Percentiles rank a stretch among this genome's conserved stretches.
Evolutionary conservation across 1,284 basidiomycete species (phyloP).

Genomic region (Irpex sp.): DNA sequence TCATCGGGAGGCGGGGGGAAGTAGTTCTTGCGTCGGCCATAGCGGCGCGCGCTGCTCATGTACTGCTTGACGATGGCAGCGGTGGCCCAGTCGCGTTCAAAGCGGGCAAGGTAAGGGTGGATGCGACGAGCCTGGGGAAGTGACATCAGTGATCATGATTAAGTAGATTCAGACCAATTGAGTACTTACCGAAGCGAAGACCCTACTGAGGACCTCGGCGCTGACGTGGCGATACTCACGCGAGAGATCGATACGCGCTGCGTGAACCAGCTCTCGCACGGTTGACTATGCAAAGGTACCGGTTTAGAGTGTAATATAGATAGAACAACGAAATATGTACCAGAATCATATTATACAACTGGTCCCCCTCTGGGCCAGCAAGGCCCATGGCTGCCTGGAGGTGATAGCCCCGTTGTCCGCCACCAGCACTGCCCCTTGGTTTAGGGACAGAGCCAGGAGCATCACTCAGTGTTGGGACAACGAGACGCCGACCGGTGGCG

Average conservation of each 20-base stretch:
- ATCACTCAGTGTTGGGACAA: too few species aligned
- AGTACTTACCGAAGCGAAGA: neutral
- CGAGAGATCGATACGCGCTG: too few species aligned
- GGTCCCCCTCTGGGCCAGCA: too few species aligned
- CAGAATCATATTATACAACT: neutral
- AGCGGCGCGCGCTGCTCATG: slow-evolving; percentile 1
- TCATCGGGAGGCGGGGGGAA: neutral
- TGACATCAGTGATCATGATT: neutral
- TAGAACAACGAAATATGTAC: too few species aligned
- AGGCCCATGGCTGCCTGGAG: slow-evolving; percentile 3
- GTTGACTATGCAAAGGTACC: too few species aligned
- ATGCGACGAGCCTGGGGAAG: neutral
- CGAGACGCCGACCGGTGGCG: too few species aligned
- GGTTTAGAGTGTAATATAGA: too few species aligned
- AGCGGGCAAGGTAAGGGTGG: neutral
- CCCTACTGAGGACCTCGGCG: too few species aligned
- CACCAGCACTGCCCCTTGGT: neutral
- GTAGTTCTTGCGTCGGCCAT: neutral
- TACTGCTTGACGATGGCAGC: neutral
- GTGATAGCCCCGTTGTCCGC: neutral
- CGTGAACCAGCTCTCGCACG: too few species aligned
- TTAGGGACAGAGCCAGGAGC: neutral
- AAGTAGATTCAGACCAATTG: neutral
- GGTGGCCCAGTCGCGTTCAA: neutral
- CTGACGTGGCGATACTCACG: too few species aligned